Base-by-base conservation (phyloP, 495 filamentous ascomycete genomes). In the Paragyromitra xinjiangensis region DNA sequence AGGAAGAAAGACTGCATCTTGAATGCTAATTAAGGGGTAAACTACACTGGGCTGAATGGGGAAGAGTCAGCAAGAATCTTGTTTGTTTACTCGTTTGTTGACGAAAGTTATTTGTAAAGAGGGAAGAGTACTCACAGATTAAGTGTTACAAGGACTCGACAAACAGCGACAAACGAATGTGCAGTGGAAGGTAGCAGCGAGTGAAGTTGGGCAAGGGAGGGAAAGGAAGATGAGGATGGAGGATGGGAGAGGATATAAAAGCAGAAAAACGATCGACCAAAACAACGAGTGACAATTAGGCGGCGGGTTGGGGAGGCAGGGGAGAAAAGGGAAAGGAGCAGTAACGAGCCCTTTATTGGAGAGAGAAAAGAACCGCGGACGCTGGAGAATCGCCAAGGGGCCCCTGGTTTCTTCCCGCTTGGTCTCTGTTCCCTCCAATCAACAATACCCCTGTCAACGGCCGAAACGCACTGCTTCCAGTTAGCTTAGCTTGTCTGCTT, bases 1-100 rank as follows among this genome's bases (percentile, higher is more conserved):
- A 81, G 53, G 75, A 73, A 37, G 61, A 81, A 63, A 2, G 79
- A 81, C 51, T 81, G 68, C 80, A 81, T 81, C 14, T 50, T 78
- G 39, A 61, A 16, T 37, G 50, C 63, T 59, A 14, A 64, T 78
- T 77, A 75, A 34, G 71, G 55, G 72, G 39, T 64, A 55, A 45
- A 0, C 29, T 34, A 34, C 29, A 34, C 56, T 68, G 50, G 29
- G 26, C 29, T 16, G 45, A 63, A 19, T 44, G 58, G 22, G 37
- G 7, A 53, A 64, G 29, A 12, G 63, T 75, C 40, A 80, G 77
- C 24, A 59, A 69, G 26, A 22, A n/a, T 64, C n/a, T 42, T 51
- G 53, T 63, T 79, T 66, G 51, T 71, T 73, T 58, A 40, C 56
- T 34, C 9, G 59, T 61, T 70, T 56, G 48, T n/a, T 65, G 6